Base-by-base conservation (phyloP, 176 grass and related monocot genomes). In the Carex kokanica region DNA sequence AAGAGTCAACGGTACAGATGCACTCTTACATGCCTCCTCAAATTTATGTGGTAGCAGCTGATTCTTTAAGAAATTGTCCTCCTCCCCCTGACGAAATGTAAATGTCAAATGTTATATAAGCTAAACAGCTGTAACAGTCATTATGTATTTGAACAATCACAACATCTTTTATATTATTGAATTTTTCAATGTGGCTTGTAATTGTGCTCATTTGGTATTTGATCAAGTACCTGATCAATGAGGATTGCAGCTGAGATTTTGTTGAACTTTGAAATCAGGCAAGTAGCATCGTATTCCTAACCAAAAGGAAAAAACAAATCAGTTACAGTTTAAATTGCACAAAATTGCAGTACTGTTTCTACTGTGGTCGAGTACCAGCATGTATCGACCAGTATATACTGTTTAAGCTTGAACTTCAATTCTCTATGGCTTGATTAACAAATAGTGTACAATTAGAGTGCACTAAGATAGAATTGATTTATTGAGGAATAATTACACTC, bases 221-320 rank as follows among this genome's bases (percentile, higher is more conserved):
- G 5, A 54, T 77, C 23, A 31, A 60, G 34, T 93, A 99, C 97
- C 93, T 99, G 97, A 78, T 99, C 97, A 84, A 99, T 93, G n/a
- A 99, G 84, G 78, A 99, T 96, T 51, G 93, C 61, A 87, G 86
- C 78, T 64, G 89, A 85, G 88, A 99, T 53, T 18, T 74, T 81
- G 49, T 66, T 96, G 88, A 8, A 86, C 67, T 96, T 92, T 83
- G 81, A 88, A 74, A 99, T 64, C 70, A 99, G 83, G 83, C 61
- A 81, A 63, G 97, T 93, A 34, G 97, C 93, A 49, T 95, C 96
- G 21, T 92, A 95, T 78, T 99, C 93, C 93, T 99, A 83, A 40
- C 88, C 40, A 70, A 84, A 64, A 24, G 62, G 18, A 13, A 57
- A 82, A 24, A 66, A 67, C 9, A 32, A 45, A 23, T 41, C 55